Conservation (phyloP, 139 green algal species). For the Klebsormidium nitens region DNA sequence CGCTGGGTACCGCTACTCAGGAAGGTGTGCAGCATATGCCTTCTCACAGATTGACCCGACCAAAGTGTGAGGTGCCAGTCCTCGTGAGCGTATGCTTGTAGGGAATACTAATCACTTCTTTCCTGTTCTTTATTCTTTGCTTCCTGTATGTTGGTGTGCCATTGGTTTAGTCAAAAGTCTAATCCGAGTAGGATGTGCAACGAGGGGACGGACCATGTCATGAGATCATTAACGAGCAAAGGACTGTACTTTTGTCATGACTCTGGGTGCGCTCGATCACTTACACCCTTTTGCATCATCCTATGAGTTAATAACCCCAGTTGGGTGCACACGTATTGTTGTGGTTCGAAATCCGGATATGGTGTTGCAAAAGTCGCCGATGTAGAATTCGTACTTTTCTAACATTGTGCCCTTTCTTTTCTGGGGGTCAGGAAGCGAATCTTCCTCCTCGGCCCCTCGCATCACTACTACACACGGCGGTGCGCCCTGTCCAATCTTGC, state of each 20-base stretch:
- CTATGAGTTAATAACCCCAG: background rate
- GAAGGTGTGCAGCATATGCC: slow-evolving; percentile 38
- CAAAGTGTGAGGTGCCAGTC: slow-evolving; percentile 8
- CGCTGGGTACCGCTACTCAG: slow-evolving; percentile 45
- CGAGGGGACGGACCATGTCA: too few species aligned
- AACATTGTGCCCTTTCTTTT: background rate
- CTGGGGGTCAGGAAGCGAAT: slow-evolving; percentile 24
- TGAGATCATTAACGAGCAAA: background rate
- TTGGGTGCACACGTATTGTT: background rate
- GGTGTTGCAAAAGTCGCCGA: background rate
- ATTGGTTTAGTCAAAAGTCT: too few species aligned
- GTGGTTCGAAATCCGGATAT: background rate
- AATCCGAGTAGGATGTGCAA: background rate
- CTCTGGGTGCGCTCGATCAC: background rate
- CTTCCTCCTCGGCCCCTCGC: slow-evolving; percentile 66
- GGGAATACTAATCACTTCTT: background rate
- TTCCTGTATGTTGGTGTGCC: background rate
- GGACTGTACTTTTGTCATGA: background rate
- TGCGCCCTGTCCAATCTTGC: slow-evolving; percentile 64
- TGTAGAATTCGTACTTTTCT: background rate
- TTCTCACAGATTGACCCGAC: slow-evolving; percentile 36
- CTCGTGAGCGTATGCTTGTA: background rate
- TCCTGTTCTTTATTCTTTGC: background rate
- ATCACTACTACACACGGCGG: slow-evolving; percentile 73
- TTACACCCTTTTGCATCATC: background rate